These are phyloP conservation scores for Penicillium herquei DNA, from an alignment of 495 filamentous ascomycete genomes.

Conservation along the genomic window DNA sequence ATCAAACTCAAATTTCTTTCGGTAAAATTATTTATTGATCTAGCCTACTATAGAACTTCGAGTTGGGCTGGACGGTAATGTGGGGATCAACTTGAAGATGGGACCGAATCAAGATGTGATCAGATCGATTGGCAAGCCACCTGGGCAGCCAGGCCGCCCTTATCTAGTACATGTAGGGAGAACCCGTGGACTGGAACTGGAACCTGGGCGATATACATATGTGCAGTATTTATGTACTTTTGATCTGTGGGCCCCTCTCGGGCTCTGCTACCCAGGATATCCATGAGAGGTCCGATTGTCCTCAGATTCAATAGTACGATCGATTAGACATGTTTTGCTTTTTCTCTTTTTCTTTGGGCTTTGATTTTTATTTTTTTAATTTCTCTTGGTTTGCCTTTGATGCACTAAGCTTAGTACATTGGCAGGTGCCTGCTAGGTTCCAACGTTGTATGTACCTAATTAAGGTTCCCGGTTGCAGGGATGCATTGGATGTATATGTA, in stretches of 20 bases:
- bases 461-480: too few relatives aligned
- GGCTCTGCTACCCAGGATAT: neutral
- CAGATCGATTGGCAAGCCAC: neutral
- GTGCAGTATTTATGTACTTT: neutral
- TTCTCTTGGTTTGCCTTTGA: neutral
- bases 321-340: neutral
- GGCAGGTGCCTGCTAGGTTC: too few relatives aligned
- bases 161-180: too few relatives aligned
- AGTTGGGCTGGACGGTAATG: too few relatives aligned
- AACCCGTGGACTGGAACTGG: too few relatives aligned
- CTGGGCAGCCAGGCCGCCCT: neutral
- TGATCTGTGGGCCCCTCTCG: neutral
- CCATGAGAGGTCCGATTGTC: neutral
- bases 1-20: too few relatives aligned
- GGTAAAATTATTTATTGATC: too few relatives aligned
- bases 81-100: too few relatives aligned
- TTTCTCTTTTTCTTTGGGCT: neutral
- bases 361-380: neutral
- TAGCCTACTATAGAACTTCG: too few relatives aligned
- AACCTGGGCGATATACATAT: neutral
- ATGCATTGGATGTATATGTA: too few relatives aligned
- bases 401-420: neutral
- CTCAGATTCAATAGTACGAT: neutral
- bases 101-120: constrained; percentile 1
- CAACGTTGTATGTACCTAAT: too few relatives aligned